Evolutionary conservation across 345 rosid genomes (phyloP), one percentile per base, ranked within the genome.

Genomic region (Eucalyptus viminalis): DNA sequence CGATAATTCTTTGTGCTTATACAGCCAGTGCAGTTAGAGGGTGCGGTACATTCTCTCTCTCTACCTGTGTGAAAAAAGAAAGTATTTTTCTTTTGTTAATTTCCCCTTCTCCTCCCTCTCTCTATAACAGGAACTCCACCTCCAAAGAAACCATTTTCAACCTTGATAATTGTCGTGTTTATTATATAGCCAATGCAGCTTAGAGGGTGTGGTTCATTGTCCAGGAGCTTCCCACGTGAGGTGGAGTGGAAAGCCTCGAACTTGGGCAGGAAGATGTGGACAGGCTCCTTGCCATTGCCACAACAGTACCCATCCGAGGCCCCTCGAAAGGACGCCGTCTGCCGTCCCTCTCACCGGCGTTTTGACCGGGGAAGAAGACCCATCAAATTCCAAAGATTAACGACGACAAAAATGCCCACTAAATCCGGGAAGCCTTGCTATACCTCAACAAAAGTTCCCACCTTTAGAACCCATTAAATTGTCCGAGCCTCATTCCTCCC

Each of bases 241-340:
- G 9, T 22, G 62, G 13, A 24, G 13, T 3, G 21, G 5, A 65
- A 65, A 27, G 76, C 76, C n/a, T 65, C n/a, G 76, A 65, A n/a
- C 76, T 7, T 27, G 40, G 21, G 72, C 1, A 7, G 34, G 19
- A 65, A n/a, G 76, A 65, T n/a, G 76, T 1, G 0, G 72, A 65
- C 37, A 14, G 76, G 2, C 58, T 53, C 9, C 22, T 7, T 3
- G 56, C 22, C 0, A 0, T 0, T 17, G 54, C 54, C 37, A 15
- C 37, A 65, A 6, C 67, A 27, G 67, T 62, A 62, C 8, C 69
- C 69, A 65, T 14, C 76, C 0, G 19, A 65, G 37, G 40, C 0
- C 19, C 37, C 40, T 27, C 16, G 69, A 60, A 60, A 60, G 34
- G 1, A 12, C 69, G 69, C 0, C 65, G 65, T 58, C 65, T 25